Conservation (phyloP, 306 rosid genomes). For the Dicorynia guianensis region DNA sequence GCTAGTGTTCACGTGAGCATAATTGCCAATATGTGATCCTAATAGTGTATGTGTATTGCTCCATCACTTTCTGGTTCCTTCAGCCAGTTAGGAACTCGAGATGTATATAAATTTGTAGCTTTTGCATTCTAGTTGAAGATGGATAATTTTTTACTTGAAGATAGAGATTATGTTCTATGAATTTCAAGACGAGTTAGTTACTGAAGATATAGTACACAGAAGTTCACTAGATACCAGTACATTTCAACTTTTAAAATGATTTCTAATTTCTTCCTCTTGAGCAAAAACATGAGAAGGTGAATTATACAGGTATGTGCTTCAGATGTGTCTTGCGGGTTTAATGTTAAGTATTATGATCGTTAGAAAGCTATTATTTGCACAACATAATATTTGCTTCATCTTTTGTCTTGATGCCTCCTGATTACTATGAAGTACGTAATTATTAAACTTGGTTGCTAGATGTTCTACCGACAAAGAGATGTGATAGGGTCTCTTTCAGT, state of each 20-base stretch:
- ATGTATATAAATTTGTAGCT: background rate
- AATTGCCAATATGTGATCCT: conserved; percentile 9
- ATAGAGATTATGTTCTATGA: no score
- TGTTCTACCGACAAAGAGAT: conserved; percentile 13
- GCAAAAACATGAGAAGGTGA: conserved; percentile 18
- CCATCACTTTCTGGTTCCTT: conserved; percentile 16
- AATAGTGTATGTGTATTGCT: conserved; percentile 10
- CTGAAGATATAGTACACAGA: no score
- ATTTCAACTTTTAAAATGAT: no score
- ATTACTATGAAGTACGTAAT: background rate
- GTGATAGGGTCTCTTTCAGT: conserved; percentile 5
- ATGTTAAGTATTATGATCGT: background rate
- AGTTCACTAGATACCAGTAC: no score
- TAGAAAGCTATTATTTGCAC: background rate
- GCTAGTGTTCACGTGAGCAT: conserved; percentile 14
- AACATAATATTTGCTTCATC: background rate
- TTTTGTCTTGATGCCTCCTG: background rate
- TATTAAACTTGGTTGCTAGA: conserved; percentile 13
- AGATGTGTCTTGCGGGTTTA: background rate
- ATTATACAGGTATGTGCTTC: background rate
- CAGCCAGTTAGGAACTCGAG: background rate
- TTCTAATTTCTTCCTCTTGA: no score
- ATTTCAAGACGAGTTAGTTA: no score
- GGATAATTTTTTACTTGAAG: no score
- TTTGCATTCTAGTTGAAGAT: no score